These are phyloP conservation scores for Schizosaccharomyces octosporus DNA, from an alignment of 805 yeast species.

Conservation along the genomic window DNA sequence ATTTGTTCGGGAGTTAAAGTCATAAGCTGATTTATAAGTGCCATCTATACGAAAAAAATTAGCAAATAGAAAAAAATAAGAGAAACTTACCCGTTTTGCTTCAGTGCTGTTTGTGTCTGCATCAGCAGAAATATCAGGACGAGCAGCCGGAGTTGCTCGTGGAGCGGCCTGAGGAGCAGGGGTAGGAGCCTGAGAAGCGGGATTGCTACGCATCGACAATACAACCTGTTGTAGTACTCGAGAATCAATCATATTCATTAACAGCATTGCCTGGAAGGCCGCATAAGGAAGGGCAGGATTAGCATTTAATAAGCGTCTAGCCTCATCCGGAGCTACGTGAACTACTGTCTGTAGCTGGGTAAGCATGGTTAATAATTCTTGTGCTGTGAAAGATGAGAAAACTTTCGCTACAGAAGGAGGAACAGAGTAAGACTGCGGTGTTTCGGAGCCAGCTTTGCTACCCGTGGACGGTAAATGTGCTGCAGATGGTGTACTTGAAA, in stretches of 20 bases:
- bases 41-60: conserved; percentile 14
- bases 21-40: conserved; percentile 28
- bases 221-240: conserved; percentile 10
- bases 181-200: conserved; percentile 3
- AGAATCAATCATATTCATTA: conserved; percentile 15
- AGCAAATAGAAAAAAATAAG: conserved; percentile 3
- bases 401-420: conserved; percentile 10
- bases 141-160: neutral
- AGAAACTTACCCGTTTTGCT: conserved; percentile 4
- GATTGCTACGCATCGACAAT: conserved; percentile 6
- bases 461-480: too few relatives aligned
- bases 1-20: conserved; percentile 29
- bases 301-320: conserved; percentile 33
- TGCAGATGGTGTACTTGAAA: too few relatives aligned
- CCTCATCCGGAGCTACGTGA: conserved; percentile 28
- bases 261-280: conserved; percentile 44
- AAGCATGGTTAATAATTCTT: conserved; percentile 24
- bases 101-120: neutral
- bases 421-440: neutral
- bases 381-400: conserved; percentile 22
- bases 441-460: too few relatives aligned
- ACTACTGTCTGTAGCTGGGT: conserved; percentile 38
- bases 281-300: conserved; percentile 72
- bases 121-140: neutral
- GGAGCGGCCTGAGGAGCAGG: conserved; percentile 3